phyloP scores from a whole-genome alignment of 768 basidiomycete genomes.

The Porpolomopsis calyptriformis region DNA sequence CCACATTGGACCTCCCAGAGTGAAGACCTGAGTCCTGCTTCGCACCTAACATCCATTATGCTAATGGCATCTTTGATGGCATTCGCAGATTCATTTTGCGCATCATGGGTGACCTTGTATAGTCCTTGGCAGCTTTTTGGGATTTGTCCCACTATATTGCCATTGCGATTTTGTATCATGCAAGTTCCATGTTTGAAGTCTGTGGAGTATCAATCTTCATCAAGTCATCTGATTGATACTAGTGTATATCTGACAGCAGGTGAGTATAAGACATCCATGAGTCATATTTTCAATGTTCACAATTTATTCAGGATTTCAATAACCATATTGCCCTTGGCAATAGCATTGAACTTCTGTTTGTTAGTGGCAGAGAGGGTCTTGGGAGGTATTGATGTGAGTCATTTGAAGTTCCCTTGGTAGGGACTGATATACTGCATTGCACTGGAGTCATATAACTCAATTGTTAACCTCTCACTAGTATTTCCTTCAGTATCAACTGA shows the following conservation, averaged over 20 bases:
- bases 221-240: background rate
- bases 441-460: constrained; percentile 14
- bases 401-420: constrained; percentile 10
- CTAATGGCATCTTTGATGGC: background rate
- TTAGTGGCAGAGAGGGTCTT: constrained; percentile 12
- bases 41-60: too few species aligned
- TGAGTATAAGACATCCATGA: background rate
- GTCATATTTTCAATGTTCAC: background rate
- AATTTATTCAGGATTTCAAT: background rate
- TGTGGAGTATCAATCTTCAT: background rate
- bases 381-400: constrained; percentile 8
- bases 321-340: constrained; percentile 11
- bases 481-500: constrained; percentile 8
- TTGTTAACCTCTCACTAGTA: too few species aligned
- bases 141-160: background rate
- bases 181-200: background rate
- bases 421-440: constrained; percentile 11
- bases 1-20: too few species aligned
- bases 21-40: too few species aligned
- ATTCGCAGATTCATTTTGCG: background rate
- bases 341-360: constrained; percentile 10
- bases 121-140: background rate
- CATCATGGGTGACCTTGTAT: background rate
- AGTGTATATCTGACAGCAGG: background rate
- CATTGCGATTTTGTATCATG: background rate